Conservation (phyloP, 176 grass and related monocot species). For the barley (Hordeum vulgare) region MorexV3_pseudomolecules_assembly NC_058523.1:527386123-527386622, state of each 20-base stretch:
- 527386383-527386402: slow-evolving; percentile 11
- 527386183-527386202: slow-evolving; percentile 93
- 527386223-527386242: slow-evolving; percentile 95
- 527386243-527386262: slow-evolving; percentile 93
- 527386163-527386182: slow-evolving; percentile 87
- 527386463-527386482: neutral
- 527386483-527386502: neutral
- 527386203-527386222: slow-evolving; percentile 93
- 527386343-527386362: neutral
- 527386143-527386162: slow-evolving; percentile 99
- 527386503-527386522: neutral
- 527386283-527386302: slow-evolving; percentile 13
- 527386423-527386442: neutral
- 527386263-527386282: slow-evolving; percentile 63
- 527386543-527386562: neutral
- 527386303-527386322: neutral
- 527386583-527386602: neutral
- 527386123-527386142: slow-evolving; percentile 86
- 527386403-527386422: neutral
- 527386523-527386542: neutral
- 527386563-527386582: neutral
- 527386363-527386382: neutral
- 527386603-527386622: slow-evolving; percentile 12
- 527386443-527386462: neutral
- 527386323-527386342: slow-evolving; percentile 1